These are phyloP conservation scores for Aspergillus taichungensis DNA, from an alignment of 495 filamentous ascomycete genomes.

Conservation along the genomic window DNA sequence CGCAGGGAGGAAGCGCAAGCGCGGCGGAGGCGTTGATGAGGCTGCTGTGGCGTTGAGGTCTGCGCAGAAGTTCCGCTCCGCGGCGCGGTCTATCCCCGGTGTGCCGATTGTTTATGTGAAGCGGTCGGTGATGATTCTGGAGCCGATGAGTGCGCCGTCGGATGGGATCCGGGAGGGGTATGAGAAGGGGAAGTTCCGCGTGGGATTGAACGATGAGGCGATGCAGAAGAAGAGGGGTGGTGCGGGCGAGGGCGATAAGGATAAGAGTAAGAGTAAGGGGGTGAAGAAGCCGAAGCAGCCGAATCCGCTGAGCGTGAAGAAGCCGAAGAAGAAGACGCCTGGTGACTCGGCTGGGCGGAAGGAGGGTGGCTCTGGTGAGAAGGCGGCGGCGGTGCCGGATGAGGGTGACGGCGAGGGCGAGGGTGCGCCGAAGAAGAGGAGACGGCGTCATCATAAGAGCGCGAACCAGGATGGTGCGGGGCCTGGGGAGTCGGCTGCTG, in stretches of 20 bases:
- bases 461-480: conserved; percentile 13
- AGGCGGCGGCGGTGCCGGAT: conserved; percentile 11
- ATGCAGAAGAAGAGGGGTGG: conserved; percentile 33
- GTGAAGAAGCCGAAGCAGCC: conserved; percentile 69
- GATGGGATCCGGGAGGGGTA: conserved; percentile 53
- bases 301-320: conserved; percentile 87
- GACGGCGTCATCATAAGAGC: conserved; percentile 36
- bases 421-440: conserved; percentile 34
- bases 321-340: conserved; percentile 50
- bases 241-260: conserved; percentile 32
- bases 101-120: conserved; percentile 77
- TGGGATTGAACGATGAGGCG: conserved; percentile 49
- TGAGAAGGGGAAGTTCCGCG: conserved; percentile 69
- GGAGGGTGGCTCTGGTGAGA: conserved; percentile 8
- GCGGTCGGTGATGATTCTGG: conserved; percentile 81
- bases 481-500: conserved; percentile 6
- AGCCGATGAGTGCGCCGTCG: conserved; percentile 67
- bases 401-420: conserved; percentile 19
- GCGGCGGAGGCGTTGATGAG: conserved; percentile 9
- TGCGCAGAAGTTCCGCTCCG: conserved; percentile 24
- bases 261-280: conserved; percentile 46
- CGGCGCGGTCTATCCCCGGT: conserved; percentile 48
- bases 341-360: conserved; percentile 7
- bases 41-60: conserved; percentile 18
- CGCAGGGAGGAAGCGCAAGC: conserved; percentile 26